phyloP scores from a whole-genome alignment of 305 asterid species.

The Fraxinus nigra region DNA sequence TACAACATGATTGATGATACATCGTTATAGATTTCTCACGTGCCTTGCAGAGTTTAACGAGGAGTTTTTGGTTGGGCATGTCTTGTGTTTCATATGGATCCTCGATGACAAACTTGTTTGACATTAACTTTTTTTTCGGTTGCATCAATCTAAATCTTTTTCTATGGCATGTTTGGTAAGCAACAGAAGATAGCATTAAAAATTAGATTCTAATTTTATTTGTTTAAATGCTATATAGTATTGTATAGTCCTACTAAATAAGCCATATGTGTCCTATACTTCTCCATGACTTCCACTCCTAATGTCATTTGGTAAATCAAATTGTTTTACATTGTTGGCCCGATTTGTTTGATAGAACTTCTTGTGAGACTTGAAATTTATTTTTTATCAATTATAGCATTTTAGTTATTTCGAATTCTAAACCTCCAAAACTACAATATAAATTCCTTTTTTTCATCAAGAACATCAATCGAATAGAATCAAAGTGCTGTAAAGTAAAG shows the following conservation, averaged over 20 bases:
- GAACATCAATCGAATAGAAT: neutral
- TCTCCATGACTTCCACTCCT: neutral
- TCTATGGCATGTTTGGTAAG: neutral
- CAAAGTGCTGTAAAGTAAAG: neutral
- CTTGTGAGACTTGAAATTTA: no score
- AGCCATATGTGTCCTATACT: neutral
- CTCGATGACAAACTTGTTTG: neutral
- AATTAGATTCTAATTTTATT: neutral
- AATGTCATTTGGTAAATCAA: neutral
- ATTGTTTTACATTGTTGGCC: no score
- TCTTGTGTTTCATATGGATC: neutral
- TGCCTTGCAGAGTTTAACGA: neutral
- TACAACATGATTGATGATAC: conserved; percentile 18
- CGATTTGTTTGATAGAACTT: no score
- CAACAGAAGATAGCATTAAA: neutral
- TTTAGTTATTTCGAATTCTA: neutral
- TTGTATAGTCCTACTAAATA: neutral
- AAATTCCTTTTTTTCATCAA: neutral
- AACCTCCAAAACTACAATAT: neutral
- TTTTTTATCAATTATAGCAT: no score
- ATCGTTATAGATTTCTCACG: neutral
- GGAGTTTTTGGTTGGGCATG: neutral
- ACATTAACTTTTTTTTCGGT: neutral
- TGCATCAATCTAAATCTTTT: neutral
- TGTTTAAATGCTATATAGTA: neutral